Percentiles rank a stretch among this genome's conserved stretches.
Evolutionary conservation across 495 filamentous ascomycete species (phyloP).

Genomic region (Aspergillus haitiensis): DNA sequence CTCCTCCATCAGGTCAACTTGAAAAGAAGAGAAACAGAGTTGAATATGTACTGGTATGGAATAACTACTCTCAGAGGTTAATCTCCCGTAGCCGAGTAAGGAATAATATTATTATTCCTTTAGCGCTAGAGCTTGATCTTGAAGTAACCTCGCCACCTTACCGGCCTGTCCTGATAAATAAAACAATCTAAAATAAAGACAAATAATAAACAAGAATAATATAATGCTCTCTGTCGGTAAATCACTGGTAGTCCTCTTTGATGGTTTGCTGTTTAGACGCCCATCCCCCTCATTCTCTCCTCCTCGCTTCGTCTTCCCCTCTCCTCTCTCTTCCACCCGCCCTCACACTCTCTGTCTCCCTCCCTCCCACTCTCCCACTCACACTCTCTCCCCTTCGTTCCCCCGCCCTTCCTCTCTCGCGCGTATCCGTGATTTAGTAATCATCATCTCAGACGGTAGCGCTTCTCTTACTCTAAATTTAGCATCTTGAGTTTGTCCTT

Average conservation of each 20-base stretch:
- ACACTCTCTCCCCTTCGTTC: slow-evolving; percentile 3
- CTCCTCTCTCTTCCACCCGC: slow-evolving; percentile 15
- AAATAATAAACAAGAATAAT: too few species aligned
- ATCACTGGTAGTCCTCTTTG: not conserved
- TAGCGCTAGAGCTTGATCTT: not conserved
- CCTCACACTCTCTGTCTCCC: slow-evolving; percentile 2
- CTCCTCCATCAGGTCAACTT: not conserved
- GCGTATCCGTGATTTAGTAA: slow-evolving; percentile 23
- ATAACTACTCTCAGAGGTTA: too few species aligned
- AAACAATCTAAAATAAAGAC: too few species aligned
- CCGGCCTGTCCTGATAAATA: not conserved
- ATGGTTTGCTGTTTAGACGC: slow-evolving; percentile 14
- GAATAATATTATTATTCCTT: too few species aligned
- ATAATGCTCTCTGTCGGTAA: too few species aligned
- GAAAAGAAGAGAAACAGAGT: not conserved
- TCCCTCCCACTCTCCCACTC: slow-evolving; percentile 9
- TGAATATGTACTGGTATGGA: too few species aligned
- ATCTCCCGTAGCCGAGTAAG: slow-evolving; percentile 1
- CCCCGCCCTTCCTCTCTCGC: not conserved
- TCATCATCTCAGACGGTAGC: slow-evolving; percentile 32
- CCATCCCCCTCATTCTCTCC: slow-evolving; percentile 18
- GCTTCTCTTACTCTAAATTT: slow-evolving; percentile 39
- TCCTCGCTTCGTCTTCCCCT: slow-evolving; percentile 12
- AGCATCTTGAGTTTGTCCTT: slow-evolving; percentile 33
- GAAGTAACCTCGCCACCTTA: slow-evolving; percentile 13